Conservation (phyloP, 345 rosid genomes). For the Diplotaxis tenuifolia region DNA sequence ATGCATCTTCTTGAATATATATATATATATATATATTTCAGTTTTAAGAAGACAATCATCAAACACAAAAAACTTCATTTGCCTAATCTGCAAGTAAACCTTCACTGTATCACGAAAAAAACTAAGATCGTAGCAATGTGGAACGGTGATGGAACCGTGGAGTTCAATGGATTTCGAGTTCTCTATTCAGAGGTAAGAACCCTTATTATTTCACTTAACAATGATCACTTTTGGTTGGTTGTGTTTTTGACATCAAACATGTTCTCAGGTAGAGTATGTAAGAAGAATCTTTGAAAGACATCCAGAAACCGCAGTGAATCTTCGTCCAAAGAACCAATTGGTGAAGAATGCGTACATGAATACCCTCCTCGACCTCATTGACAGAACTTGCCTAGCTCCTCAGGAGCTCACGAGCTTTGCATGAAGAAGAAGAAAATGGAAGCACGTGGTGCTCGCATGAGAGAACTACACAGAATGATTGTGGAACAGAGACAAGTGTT, state of each 20-base stretch:
- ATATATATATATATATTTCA: conserved; percentile 19
- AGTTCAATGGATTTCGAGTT: conserved; percentile 33
- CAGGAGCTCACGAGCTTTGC: conserved; percentile 32
- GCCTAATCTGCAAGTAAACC: background rate
- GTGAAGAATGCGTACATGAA: conserved; percentile 10
- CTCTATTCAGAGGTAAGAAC: conserved; percentile 31
- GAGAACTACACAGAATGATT: conserved; percentile 29
- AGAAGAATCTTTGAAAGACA: conserved; percentile 36
- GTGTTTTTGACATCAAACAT: background rate
- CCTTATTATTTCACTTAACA: background rate
- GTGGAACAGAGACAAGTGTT: conserved; percentile 14
- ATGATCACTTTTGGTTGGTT: background rate
- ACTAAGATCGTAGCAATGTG: conserved; percentile 22
- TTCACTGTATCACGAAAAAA: background rate
- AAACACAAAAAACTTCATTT: background rate
- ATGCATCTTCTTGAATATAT: conserved; percentile 28
- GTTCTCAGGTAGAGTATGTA: conserved; percentile 29
- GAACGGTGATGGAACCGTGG: conserved; percentile 40
- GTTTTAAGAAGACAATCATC: conserved; percentile 9
- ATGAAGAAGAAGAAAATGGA: conserved; percentile 35
- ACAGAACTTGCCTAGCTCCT: conserved; percentile 29
- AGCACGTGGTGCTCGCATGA: conserved; percentile 29
- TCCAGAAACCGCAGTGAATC: conserved; percentile 27
- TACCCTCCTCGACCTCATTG: conserved; percentile 30
- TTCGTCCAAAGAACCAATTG: conserved; percentile 30